Conservation (phyloP, 352 stramenopile species). For the Pythium guiyangense region DNA sequence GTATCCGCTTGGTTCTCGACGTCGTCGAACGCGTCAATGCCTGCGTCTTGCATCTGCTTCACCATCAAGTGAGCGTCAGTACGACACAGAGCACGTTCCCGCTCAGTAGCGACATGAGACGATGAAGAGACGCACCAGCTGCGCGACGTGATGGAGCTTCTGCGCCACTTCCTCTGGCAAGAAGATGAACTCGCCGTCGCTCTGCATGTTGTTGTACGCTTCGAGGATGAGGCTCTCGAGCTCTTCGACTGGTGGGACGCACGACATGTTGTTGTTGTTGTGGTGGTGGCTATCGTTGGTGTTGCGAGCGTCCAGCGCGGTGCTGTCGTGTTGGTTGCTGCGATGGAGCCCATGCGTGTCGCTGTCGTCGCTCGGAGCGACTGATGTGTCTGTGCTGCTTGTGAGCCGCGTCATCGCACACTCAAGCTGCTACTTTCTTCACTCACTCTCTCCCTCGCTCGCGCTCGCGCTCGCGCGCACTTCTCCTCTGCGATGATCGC, state of each 20-base stretch:
- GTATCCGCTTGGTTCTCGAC: background rate
- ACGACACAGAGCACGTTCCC: too few species aligned
- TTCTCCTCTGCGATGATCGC: too few species aligned
- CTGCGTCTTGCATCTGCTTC: background rate
- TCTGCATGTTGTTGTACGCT: constrained; percentile 83
- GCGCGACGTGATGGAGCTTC: constrained; percentile 55
- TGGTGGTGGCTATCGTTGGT: background rate
- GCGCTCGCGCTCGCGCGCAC: too few species aligned
- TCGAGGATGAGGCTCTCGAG: constrained; percentile 76
- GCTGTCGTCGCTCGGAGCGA: background rate
- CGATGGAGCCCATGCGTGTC: background rate
- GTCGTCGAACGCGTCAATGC: background rate
- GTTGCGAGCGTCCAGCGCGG: background rate
- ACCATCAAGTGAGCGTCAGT: too few species aligned
- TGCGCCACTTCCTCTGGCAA: constrained; percentile 56
- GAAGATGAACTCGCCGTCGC: constrained; percentile 77
- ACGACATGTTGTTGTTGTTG: background rate
- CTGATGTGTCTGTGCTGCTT: background rate
- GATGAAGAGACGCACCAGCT: constrained; percentile 33
- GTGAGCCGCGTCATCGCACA: background rate
- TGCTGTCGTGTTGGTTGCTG: background rate
- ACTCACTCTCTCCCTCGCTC: too few species aligned
- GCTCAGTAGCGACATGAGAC: background rate
- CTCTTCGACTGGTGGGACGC: constrained; percentile 28
- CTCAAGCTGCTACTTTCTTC: too few species aligned